Evolutionary conservation across 2,329 filamentous ascomycete species (phyloP), one percentile per base, ranked within the genome.

Genomic region (Aspergillus sp.): DNA sequence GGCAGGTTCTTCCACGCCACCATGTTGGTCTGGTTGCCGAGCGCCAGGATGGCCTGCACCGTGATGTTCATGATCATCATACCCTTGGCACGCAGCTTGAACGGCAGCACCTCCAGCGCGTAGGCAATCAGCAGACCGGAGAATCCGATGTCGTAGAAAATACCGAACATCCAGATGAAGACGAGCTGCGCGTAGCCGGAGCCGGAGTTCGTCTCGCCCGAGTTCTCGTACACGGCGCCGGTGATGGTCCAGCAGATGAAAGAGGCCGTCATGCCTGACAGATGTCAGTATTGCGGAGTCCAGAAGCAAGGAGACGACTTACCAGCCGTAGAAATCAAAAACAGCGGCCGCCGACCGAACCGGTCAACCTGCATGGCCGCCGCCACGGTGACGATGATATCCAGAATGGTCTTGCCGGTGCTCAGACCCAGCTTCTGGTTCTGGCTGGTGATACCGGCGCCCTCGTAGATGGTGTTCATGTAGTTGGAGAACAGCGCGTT

Each of bases 401-500:
- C 73, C 74, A 86, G 76, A 35, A 84, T 79, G 8, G 78, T 84
- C 66, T 83, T 30, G 16, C 30, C 43, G 24, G 26, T 30, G 26
- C 11, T 19, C 14, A 35, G 26, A 19, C 22, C 11, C 7, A 24
- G 43, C 70, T 83, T 83, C 68, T 79, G 76, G 62, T 79, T 78
- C 64, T 82, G 74, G 43, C 78, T 72, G 1, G 61, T 80, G 62
- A 87, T 85, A 42, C 84, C 84, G 46, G 83, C 83, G 45, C 79
- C 79, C 38, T 77, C 72, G 69, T 86, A 86, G 57, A 88, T 78
- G 51, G 79, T 75, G 53, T 83, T 81, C 62, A 85, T 82, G 66
- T 87, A 87, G 71, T 87, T 87, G 56, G 79, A 83, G 63, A 88
- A 82, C 1, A 88, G 71, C 16, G 82, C 84, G 63, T 87, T 88